Base-by-base conservation (phyloP, 2,329 filamentous ascomycete genomes). In the Sarocladiaceae sp. region DNA sequence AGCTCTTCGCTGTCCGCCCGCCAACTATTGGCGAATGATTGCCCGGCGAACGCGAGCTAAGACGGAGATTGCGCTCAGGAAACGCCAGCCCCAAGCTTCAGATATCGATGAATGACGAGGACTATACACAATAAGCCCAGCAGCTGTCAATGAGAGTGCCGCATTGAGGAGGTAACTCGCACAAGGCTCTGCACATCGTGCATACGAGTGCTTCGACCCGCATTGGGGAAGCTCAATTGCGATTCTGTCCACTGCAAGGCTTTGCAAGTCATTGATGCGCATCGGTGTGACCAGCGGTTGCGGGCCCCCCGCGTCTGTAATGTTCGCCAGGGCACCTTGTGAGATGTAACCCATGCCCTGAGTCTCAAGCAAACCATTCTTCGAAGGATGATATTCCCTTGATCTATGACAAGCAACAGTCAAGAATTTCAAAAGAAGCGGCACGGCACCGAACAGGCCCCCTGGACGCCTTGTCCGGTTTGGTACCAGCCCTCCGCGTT, bases 11-110 rank as follows among this genome's bases (percentile, higher is more conserved):
- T 28, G 44, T 28, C 10, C 40, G 20, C 28, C 40, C 25, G 40
- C 20, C 40, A 26, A 26, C 17, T 48, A 6, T 42, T 42, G 25
- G 7, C 17, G 10, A 33, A 28, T 11, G n/a, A 48, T 48, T 48
- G 44, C 44, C 44, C 33, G 44, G 44, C n/a, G 44, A 48, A 48
- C 44, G n/a, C 22, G 26, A 22, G 37, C 17, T 11, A 17, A 33
- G 44, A 33, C 44, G 44, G 44, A 48, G 17, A 48, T 48, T 48
- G 44, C 44, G 26, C 4, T 48, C 28, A 28, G 26, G n/a, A 18
- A 20, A 48, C 37, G 13, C 7, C 37, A 20, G 18, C 37, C n/a
- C n/a, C n/a, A n/a, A n/a, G n/a, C n/a, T n/a, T n/a, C n/a, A n/a
- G n/a, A n/a, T n/a, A n/a, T n/a, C n/a, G n/a, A n/a, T n/a, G n/a